Percentiles rank a stretch among this genome's conserved stretches.
Evolutionary conservation across 2,329 filamentous ascomycete genomes (phyloP).

Genomic region (Beauveria medogensis): DNA sequence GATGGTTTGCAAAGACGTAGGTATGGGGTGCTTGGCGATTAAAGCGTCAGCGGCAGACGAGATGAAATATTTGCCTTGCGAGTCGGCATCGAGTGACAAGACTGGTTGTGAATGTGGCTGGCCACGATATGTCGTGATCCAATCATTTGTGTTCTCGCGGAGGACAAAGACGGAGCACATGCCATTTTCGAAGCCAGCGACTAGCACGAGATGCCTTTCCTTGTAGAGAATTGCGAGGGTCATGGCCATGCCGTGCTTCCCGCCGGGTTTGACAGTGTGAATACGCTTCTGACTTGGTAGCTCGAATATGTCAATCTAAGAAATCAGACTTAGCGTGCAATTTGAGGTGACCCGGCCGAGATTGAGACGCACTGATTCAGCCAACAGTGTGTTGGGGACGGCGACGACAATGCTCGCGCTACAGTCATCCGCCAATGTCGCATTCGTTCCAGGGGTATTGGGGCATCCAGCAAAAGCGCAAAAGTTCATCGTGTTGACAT

Average conservation of each 20-base stretch:
- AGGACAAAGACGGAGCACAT: constrained; percentile 58
- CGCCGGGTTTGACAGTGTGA: constrained; percentile 43
- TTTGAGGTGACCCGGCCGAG: neutral
- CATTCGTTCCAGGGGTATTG: constrained; percentile 14
- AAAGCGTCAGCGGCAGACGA: constrained; percentile 78
- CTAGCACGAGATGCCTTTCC: constrained; percentile 46
- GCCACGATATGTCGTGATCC: constrained; percentile 51
- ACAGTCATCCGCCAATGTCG: neutral
- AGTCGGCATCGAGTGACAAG: constrained; percentile 59
- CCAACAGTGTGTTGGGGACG: constrained; percentile 68
- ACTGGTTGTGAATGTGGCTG: constrained; percentile 73
- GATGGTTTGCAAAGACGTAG: constrained; percentile 20
- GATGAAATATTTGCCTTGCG: constrained; percentile 51
- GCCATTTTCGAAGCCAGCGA: constrained; percentile 82
- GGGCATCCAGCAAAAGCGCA: constrained; percentile 68
- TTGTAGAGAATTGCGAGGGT: constrained; percentile 56
- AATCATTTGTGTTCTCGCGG: constrained; percentile 29
- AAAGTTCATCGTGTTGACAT: constrained; percentile 93
- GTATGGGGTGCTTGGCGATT: constrained; percentile 67
- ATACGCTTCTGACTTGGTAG: constrained; percentile 67
- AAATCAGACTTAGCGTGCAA: neutral
- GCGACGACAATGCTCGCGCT: constrained; percentile 55
- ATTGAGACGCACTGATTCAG: constrained; percentile 51
- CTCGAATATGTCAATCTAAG: constrained; percentile 70
- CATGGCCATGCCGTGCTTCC: constrained; percentile 80